phyloP scores from a whole-genome alignment of 345 rosid genomes.

The Linum trigynum region DNA sequence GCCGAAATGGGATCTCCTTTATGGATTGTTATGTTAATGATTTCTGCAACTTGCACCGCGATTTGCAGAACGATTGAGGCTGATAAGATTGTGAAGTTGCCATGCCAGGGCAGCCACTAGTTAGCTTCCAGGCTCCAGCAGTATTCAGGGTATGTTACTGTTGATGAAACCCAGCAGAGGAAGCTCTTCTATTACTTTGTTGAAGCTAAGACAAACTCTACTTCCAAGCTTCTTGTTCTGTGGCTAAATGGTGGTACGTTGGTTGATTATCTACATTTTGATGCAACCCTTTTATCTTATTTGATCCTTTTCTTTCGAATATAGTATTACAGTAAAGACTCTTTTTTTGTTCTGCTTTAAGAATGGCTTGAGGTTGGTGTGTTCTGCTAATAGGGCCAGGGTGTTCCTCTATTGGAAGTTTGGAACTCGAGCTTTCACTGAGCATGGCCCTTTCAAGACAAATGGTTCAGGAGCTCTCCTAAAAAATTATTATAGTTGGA shows the following conservation, averaged over 20 bases:
- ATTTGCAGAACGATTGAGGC: too few relatives aligned
- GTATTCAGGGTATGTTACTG: constrained; percentile 4
- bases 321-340: too few relatives aligned
- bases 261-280: too few relatives aligned
- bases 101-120: constrained; percentile 33
- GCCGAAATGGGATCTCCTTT: too few relatives aligned
- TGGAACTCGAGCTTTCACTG: constrained; percentile 23
- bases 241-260: not conserved
- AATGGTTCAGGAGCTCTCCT: not conserved
- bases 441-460: constrained; percentile 15
- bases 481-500: constrained; percentile 13
- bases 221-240: constrained; percentile 31
- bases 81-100: not conserved
- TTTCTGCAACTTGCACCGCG: too few relatives aligned
- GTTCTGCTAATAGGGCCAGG: constrained; percentile 1
- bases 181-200: constrained; percentile 43
- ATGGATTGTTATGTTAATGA: too few relatives aligned
- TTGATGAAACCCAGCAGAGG: constrained; percentile 20
- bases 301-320: too few relatives aligned
- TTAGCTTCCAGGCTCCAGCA: not conserved
- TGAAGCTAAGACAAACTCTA: constrained; percentile 28
- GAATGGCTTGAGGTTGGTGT: not conserved
- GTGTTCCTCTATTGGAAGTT: constrained; percentile 8
- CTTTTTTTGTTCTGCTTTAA: too few relatives aligned
- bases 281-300: too few relatives aligned